Evolutionary conservation across 129 eudicot species (phyloP), one percentile per base, ranked within the genome.

Genomic region (Artemisia tridentata): DNA sequence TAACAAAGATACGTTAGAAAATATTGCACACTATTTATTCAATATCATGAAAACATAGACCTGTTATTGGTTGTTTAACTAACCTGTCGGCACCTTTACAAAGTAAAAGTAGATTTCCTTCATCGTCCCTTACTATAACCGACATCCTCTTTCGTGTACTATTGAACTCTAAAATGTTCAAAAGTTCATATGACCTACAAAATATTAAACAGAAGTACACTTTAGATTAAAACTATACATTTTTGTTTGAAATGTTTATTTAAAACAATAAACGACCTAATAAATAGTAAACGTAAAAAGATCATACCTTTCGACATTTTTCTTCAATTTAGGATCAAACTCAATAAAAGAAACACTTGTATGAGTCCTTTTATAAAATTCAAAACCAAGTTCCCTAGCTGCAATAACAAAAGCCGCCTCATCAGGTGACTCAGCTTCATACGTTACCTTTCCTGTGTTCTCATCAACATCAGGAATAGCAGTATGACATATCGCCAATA

Each of bases 371-470:
- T 81, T 68, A 65, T 59, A 87, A 25, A 84, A 87, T 61, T 84
- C 83, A 81, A 87, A 86, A 0, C 92, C 89, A 34, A 87, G 67
- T 80, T 87, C 92, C 62, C 83, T 74, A 3, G 92, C 86, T 31
- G 92, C 92, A 84, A 87, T 65, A 15, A 87, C 84, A 56, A 87
- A 84, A 38, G 92, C 83, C 9, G 84, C 84, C 77, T 87, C 89
- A 60, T 87, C 92, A 0, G 92, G 92, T 27, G 92, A 87, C 49
- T 87, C 92, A 14, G 92, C 89, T 74, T 87, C 92, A 65, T 87
- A 87, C 0, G 85, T 67, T 48, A 84, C 66, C 21, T 46, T 81
- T 14, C 83, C 83, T 0, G 79, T 81, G 4, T 72, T 81, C 70
- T 87, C 92, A 18, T 86, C 83, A 12, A 79, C 67, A 54, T 81